Base-by-base conservation (phyloP, 768 basidiomycete species). In the Leccinum rimulosum region DNA sequence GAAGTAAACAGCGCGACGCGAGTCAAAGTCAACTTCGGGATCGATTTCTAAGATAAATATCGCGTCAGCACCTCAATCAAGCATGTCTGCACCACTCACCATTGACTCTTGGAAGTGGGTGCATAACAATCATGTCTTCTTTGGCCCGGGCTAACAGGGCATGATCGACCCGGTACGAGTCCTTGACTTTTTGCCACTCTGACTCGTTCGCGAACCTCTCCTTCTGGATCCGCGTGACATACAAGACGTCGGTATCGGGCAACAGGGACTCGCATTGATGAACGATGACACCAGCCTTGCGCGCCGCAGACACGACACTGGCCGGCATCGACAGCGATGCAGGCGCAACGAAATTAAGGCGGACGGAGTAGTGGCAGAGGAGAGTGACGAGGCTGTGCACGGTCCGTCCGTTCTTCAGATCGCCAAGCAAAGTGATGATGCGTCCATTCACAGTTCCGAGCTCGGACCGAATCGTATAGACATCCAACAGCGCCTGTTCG, bases 121-220 rank as follows among this genome's bases (percentile, higher is more conserved):
- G 97, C 95, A 99, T 96, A 63, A 98, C 94, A 59, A 98, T 98
- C 87, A 97, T 93, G 55, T 95, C 91, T 63, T 93, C 89, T 78
- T 98, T 98, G 10, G 97, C 96, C 47, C 91, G 81, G 6, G 94
- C 86, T 28, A 99, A 80, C 33, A 98, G 85, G 11, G 95, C 91
- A 68, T 98, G 97, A 74, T 98, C 93, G 56, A 99, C 85, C 35
- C 93, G 80, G 72, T 96, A 98, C 15, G 88, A 84, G 70, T 96
- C 91, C 79, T 93, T 97, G 66, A 97, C 93, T 50, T 86, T 82
- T 63, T 87, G 79, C 92, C 94, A 99, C 71, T 95, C 96, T 33
- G 75, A 79, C 66, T 89, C 87, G 66, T 70, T 86, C 57, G 80
- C 77, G 72, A 99, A 97, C 55, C 97, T 82, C 77, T 99, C 97